Evolutionary conservation across 225 moss, liverwort and hornwort genomes (phyloP).

Genomic region (Straminergon stramineum): DNA sequence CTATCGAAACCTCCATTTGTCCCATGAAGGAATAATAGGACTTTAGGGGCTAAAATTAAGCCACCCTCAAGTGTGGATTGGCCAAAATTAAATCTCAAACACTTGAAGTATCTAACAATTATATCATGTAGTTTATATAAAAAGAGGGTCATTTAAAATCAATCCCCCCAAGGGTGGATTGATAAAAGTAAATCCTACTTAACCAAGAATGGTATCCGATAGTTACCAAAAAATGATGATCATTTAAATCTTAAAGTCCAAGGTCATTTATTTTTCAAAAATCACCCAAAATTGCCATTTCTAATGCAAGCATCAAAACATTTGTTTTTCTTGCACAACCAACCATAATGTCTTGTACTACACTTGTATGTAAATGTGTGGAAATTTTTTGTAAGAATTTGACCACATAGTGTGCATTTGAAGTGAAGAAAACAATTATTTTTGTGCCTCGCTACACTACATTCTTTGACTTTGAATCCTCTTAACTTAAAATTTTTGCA

Average conservation of each 20-base stretch:
- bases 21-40: accelerated
- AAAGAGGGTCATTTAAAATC: no score
- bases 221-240: background rate
- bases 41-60: no score
- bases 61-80: no score
- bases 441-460: background rate
- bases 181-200: background rate
- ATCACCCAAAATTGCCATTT: no score
- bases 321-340: background rate
- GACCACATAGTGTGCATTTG: background rate
- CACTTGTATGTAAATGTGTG: background rate
- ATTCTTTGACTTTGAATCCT: background rate
- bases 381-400: background rate
- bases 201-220: background rate
- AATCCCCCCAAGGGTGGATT: background rate
- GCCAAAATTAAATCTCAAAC: no score
- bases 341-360: background rate
- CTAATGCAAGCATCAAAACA: background rate
- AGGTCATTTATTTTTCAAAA: no score
- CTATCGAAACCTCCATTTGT: accelerated
- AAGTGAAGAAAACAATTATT: background rate
- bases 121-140: no score
- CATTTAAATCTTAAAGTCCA: background rate
- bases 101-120: no score
- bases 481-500: no score